These are phyloP conservation scores for Halteria grandinella DNA, from an alignment of 73 alveolate species.

Conservation along the genomic window DNA sequence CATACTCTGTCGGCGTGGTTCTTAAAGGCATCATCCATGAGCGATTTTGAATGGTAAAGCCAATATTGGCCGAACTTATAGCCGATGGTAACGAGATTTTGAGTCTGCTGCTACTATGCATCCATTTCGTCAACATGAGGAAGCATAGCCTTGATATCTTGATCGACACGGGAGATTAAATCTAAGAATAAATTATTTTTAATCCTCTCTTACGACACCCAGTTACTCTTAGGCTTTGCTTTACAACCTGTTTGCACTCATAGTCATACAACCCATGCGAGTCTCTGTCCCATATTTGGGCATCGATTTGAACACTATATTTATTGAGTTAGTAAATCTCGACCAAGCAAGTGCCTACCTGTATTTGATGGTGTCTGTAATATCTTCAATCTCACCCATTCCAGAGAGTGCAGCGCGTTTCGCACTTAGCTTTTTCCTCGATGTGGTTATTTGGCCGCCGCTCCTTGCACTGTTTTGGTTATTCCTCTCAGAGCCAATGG, in stretches of 20 bases:
- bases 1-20: conserved; percentile 61
- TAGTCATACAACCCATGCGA: conserved; percentile 70
- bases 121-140: background rate
- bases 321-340: background rate
- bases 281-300: conserved; percentile 56
- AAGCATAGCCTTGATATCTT: background rate
- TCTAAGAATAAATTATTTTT: conserved; percentile 3
- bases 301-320: conserved; percentile 36
- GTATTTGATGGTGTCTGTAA: no score
- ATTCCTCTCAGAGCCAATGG: no score
- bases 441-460: no score
- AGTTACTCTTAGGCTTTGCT: background rate
- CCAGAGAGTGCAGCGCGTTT: no score
- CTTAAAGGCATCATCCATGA: conserved; percentile 43
- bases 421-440: no score
- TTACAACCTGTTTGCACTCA: conserved; percentile 15
- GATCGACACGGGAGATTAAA: background rate
- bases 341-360: no score
- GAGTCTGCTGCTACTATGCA: no score
- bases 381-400: no score
- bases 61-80: background rate
- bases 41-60: conserved; percentile 31
- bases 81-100: conserved; percentile 15
- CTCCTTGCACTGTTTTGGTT: no score
- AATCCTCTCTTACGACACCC: conserved; percentile 16